phyloP scores from a whole-genome alignment of 257 asterid genomes.

The Apocynum venetum region DNA sequence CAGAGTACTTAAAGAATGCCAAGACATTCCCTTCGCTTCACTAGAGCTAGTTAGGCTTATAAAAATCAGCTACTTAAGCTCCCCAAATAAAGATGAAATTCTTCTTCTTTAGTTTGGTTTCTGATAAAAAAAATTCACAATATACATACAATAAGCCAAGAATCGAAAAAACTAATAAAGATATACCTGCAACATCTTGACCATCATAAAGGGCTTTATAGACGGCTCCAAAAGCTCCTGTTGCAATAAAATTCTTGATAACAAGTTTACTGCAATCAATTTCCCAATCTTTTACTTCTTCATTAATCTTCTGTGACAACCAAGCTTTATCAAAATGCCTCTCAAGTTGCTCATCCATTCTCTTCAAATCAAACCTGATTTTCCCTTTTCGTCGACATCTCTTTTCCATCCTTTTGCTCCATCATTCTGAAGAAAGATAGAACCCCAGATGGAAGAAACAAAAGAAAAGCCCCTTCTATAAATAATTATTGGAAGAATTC shows the following conservation, averaged over 20 bases:
- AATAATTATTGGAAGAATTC: background rate
- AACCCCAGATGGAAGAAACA: background rate
- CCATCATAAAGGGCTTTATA: conserved; percentile 12
- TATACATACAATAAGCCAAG: too few species aligned
- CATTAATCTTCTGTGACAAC: background rate
- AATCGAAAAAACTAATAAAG: too few species aligned
- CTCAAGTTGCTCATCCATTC: background rate
- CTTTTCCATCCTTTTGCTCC: background rate
- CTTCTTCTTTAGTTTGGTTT: too few species aligned
- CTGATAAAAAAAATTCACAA: too few species aligned
- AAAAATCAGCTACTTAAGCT: too few species aligned
- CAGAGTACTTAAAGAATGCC: too few species aligned
- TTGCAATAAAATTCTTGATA: conserved; percentile 8
- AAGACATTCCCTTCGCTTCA: too few species aligned
- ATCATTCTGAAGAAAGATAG: background rate
- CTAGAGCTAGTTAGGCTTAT: too few species aligned
- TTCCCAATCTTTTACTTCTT: conserved; percentile 7
- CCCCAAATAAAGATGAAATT: too few species aligned
- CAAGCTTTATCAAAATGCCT: conserved; percentile 1
- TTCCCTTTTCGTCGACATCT: background rate
- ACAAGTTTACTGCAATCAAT: conserved; percentile 6
- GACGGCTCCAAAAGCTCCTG: conserved; percentile 6
- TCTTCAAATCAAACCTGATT: conserved; percentile 4
- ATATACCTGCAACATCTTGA: conserved; percentile 12
- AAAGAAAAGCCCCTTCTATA: background rate